These are phyloP conservation scores for Przewalskia tangutica DNA, from an alignment of 257 asterid species.

Conservation along the genomic window DNA sequence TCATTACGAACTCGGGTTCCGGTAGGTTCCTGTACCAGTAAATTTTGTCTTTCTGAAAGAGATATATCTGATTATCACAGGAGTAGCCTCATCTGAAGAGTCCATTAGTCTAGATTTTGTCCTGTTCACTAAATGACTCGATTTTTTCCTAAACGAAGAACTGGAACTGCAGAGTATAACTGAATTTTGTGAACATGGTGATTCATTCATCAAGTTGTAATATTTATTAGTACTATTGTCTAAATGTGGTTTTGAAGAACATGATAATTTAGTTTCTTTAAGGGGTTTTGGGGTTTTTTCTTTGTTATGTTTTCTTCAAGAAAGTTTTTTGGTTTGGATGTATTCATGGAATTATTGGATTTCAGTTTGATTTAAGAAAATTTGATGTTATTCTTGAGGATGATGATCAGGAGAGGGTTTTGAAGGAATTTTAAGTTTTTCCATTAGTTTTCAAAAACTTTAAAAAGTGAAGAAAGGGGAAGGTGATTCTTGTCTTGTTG, in stretches of 20 bases:
- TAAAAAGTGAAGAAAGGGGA: not conserved
- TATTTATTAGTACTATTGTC: slow-evolving; percentile 10
- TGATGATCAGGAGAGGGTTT: no score
- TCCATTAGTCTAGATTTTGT: slow-evolving; percentile 62
- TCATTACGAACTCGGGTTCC: no score
- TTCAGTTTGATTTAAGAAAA: no score
- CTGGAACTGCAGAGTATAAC: no score
- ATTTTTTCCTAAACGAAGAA: no score
- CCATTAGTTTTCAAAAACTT: slow-evolving; percentile 10
- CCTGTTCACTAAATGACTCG: slow-evolving; percentile 31
- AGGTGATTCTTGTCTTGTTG: not conserved
- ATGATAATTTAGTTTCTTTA: slow-evolving; percentile 2
- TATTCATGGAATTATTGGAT: not conserved
- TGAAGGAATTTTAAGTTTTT: slow-evolving; percentile 18
- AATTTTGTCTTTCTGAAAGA: no score
- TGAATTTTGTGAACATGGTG: no score
- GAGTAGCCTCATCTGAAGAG: no score
- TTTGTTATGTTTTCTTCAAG: slow-evolving; percentile 1
- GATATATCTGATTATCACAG: no score
- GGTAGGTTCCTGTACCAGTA: no score
- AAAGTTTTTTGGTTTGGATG: slow-evolving; percentile 12
- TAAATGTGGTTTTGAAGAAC: not conserved
- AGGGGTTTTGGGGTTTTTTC: no score
- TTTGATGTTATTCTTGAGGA: no score
- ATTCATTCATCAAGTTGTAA: slow-evolving; percentile 31